A percentile compares a stretch with the other conserved stretches of the same genome.
Evolutionary conservation across 768 basidiomycete species (phyloP).

Genomic region (Suillus brevipes): DNA sequence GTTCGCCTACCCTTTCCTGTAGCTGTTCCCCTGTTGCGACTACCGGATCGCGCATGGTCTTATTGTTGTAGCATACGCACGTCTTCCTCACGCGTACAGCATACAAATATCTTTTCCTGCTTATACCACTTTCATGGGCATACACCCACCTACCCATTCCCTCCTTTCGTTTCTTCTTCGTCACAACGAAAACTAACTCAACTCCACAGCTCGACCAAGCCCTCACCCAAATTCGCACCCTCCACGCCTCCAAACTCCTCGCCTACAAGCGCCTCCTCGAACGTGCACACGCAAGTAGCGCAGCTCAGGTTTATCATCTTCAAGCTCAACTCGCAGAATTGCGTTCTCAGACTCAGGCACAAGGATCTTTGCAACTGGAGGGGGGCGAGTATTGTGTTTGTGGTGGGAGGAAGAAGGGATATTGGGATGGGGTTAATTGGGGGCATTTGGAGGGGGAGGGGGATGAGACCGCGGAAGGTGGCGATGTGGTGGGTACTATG

Average conservation of each 20-base stretch:
- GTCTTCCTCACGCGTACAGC: neutral
- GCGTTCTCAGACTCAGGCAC: slow-evolving; percentile 40
- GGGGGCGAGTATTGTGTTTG: slow-evolving; percentile 45
- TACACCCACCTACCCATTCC: neutral
- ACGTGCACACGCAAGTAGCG: slow-evolving; percentile 73
- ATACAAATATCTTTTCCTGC: neutral
- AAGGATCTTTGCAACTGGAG: slow-evolving; percentile 23
- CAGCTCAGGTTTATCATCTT: slow-evolving; percentile 81
- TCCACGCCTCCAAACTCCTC: slow-evolving; percentile 58
- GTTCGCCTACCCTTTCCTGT: neutral
- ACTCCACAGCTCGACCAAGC: slow-evolving; percentile 43
- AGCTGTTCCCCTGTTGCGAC: neutral
- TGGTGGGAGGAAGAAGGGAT: slow-evolving; percentile 62
- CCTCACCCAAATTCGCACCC: slow-evolving; percentile 39
- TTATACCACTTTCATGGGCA: neutral
- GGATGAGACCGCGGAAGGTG: slow-evolving; percentile 43
- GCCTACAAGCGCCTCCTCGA: slow-evolving; percentile 81
- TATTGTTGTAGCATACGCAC: slow-evolving; percentile 10
- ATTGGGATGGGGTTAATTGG: slow-evolving; percentile 67
- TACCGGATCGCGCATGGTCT: neutral
- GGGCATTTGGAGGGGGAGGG: slow-evolving; percentile 45
- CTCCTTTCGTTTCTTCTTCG: neutral
- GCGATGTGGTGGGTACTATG: slow-evolving; percentile 45
- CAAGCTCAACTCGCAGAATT: slow-evolving; percentile 78
- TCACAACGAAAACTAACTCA: neutral